Conservation (phyloP, 2,329 filamentous ascomycete genomes). For the Pestalotiopsis sp. region DNA sequence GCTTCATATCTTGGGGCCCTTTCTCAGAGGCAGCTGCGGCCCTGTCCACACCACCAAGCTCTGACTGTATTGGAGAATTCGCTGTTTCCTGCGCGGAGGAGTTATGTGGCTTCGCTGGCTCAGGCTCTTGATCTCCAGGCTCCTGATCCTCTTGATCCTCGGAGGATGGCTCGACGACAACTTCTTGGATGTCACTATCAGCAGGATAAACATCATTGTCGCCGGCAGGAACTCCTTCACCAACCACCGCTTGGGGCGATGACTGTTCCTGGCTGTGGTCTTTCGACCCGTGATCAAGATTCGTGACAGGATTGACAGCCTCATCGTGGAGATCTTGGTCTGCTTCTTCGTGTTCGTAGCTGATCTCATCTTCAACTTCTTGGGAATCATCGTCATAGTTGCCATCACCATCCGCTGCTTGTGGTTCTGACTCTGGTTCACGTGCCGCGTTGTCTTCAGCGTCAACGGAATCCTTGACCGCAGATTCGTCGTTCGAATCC, state of each 20-base stretch:
- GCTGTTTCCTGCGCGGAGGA: not conserved
- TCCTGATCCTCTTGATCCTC: conserved; percentile 15
- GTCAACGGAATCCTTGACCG: not conserved
- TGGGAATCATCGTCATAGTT: not conserved
- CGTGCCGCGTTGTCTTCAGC: not conserved
- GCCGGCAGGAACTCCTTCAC: conserved; percentile 12
- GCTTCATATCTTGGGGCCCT: conserved; percentile 19
- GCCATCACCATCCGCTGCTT: not conserved
- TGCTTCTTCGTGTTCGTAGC: conserved; percentile 11
- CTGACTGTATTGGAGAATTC: not conserved
- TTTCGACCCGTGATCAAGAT: not conserved
- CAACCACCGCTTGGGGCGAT: not conserved
- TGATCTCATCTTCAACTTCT: not conserved
- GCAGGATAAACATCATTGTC: conserved; percentile 5
- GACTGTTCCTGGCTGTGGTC: not conserved
- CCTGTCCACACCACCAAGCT: not conserved
- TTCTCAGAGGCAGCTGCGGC: not conserved
- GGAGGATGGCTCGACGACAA: conserved; percentile 18
- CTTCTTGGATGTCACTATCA: conserved; percentile 20
- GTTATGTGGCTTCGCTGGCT: not conserved
- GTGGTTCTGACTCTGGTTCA: not conserved
- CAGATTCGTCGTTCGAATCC: not conserved
- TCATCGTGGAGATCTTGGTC: conserved; percentile 34
- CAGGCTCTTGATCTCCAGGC: not conserved
- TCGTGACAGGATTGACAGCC: conserved; percentile 16